These are phyloP conservation scores for Trematosphaeria pertusa DNA, from an alignment of 2,329 filamentous ascomycete genomes.

Conservation along the genomic window DNA sequence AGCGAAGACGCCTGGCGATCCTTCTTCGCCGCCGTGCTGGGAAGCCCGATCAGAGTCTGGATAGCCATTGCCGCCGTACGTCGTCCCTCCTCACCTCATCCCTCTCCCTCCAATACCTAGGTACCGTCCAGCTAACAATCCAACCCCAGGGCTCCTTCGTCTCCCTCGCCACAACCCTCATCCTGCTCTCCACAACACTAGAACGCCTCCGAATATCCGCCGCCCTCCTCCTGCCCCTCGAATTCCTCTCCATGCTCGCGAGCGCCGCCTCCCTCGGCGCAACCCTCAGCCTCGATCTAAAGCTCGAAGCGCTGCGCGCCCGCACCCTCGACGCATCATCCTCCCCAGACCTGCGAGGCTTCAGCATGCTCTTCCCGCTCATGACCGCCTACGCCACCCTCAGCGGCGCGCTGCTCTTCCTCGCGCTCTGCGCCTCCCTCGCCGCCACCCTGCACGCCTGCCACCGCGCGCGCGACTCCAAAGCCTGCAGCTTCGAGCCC, in stretches of 20 bases:
- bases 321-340: slow-evolving; percentile 17
- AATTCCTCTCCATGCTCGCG: slow-evolving; percentile 29
- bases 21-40: slow-evolving; percentile 23
- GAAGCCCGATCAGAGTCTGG: slow-evolving; percentile 28
- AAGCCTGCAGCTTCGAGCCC: slow-evolving; percentile 39
- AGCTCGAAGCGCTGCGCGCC: slow-evolving; percentile 17
- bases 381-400: slow-evolving; percentile 28
- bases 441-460: slow-evolving; percentile 23
- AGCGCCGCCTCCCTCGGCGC: slow-evolving; percentile 31
- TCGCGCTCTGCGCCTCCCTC: slow-evolving; percentile 25
- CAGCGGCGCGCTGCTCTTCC: slow-evolving; percentile 23
- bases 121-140: slow-evolving; percentile 11
- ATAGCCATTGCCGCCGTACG: slow-evolving; percentile 34
- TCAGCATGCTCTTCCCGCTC: slow-evolving; percentile 28
- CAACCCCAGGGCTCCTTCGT: slow-evolving; percentile 28
- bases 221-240: slow-evolving; percentile 27
- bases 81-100: not conserved
- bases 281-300: slow-evolving; percentile 28
- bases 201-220: slow-evolving; percentile 25
- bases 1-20: slow-evolving; percentile 23
- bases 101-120: not conserved
- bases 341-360: slow-evolving; percentile 24
- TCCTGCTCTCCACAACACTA: slow-evolving; percentile 24
- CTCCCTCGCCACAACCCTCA: slow-evolving; percentile 21
- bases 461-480: slow-evolving; percentile 18